A percentile compares a stretch with the other conserved stretches of the same genome.
phyloP scores from a whole-genome alignment of 1,139 yeast genomes.

The Suhomyces panamericanus region DNA sequence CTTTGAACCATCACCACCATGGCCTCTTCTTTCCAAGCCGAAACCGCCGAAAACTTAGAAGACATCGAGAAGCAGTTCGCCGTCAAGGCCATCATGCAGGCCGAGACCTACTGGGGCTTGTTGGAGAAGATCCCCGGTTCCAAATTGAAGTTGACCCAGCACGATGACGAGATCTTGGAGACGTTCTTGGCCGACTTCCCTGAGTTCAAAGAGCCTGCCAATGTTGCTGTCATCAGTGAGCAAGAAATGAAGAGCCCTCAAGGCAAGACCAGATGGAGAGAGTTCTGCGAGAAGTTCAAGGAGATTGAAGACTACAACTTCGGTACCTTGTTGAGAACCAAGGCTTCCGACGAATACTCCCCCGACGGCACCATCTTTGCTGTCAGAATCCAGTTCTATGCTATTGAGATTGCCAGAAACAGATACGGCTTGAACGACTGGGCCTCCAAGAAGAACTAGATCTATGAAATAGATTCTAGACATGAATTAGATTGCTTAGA shows the following conservation, averaged over 20 bases:
- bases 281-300: conserved; percentile 79
- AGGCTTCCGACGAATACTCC: conserved; percentile 69
- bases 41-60: conserved; percentile 59
- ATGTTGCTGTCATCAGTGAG: conserved; percentile 63
- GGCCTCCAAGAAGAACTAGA: conserved; percentile 46
- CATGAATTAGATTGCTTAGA: no score
- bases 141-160: conserved; percentile 70
- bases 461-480: not conserved
- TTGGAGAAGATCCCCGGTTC: conserved; percentile 76
- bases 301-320: conserved; percentile 88
- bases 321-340: conserved; percentile 85
- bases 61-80: conserved; percentile 94
- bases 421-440: conserved; percentile 90
- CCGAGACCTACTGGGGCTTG: conserved; percentile 89
- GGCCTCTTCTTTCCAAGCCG: conserved; percentile 45
- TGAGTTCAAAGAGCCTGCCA: conserved; percentile 64
- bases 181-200: conserved; percentile 77
- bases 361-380: conserved; percentile 86
- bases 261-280: conserved; percentile 92
- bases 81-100: conserved; percentile 94
- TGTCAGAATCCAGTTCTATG: conserved; percentile 91
- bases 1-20: conserved; percentile 7
- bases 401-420: conserved; percentile 93
- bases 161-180: conserved; percentile 80
- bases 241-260: conserved; percentile 75